These are phyloP conservation scores for Suhomyces maxii DNA, from an alignment of 1,139 yeast genomes.

Conservation along the genomic window DNA sequence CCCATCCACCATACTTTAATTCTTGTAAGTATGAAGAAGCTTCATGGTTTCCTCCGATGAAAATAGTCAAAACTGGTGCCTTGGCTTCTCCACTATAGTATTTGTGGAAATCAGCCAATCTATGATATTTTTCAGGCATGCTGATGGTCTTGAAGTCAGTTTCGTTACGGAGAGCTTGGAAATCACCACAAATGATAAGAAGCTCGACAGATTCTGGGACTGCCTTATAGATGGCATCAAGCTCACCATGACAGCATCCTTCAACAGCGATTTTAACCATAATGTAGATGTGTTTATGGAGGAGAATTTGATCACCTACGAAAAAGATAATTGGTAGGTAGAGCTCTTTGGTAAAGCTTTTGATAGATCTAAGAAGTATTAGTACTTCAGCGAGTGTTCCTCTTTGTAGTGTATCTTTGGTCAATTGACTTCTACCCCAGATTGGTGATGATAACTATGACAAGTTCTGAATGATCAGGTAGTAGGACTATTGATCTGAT, in stretches of 20 bases:
- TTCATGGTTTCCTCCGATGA: constrained; percentile 96
- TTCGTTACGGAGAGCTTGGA: constrained; percentile 65
- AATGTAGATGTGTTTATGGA: not conserved
- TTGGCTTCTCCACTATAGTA: constrained; percentile 60
- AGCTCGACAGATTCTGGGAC: constrained; percentile 50
- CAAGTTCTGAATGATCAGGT: no score
- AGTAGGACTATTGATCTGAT: no score
- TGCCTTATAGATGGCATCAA: constrained; percentile 56
- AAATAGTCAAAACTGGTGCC: constrained; percentile 79
- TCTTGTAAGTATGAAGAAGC: constrained; percentile 76
- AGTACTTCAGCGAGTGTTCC: no score
- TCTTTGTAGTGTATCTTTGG: no score
- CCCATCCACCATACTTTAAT: constrained; percentile 89
- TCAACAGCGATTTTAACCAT: constrained; percentile 61
- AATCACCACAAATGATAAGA: constrained; percentile 84
- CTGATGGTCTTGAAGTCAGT: constrained; percentile 69
- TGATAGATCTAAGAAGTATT: no score
- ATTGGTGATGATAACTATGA: no score
- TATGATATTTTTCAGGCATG: constrained; percentile 53
- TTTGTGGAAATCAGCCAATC: constrained; percentile 73
- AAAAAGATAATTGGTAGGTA: no score
- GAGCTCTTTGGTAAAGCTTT: no score
- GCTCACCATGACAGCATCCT: constrained; percentile 93
- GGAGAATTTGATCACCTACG: no score
- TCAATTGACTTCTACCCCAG: no score